Evolutionary conservation across 2,329 filamentous ascomycete genomes (phyloP).

Genomic region (Pseudogymnoascus sp.): DNA sequence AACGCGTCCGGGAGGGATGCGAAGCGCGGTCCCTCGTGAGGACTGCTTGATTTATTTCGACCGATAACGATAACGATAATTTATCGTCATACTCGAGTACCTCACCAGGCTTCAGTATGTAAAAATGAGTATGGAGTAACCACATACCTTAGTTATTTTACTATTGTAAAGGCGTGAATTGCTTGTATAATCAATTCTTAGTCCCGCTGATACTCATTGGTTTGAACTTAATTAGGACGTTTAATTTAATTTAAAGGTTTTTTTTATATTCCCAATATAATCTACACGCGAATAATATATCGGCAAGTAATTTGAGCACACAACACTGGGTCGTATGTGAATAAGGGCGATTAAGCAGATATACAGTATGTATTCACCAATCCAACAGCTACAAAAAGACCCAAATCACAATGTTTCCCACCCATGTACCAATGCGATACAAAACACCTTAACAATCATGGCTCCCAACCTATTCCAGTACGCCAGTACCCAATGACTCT

Average conservation of each 20-base stretch:
- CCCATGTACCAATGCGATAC: neutral
- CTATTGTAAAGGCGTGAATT: neutral
- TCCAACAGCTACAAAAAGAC: neutral
- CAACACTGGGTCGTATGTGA: no score
- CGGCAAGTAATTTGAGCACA: neutral
- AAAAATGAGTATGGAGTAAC: neutral
- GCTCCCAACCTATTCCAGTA: neutral
- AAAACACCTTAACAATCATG: neutral
- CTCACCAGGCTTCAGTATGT: neutral
- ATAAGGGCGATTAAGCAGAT: neutral
- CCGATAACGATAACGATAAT: conserved; percentile 3
- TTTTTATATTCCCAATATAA: no score
- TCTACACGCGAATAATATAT: neutral
- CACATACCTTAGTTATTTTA: neutral
- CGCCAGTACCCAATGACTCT: neutral
- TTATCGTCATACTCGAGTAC: neutral
- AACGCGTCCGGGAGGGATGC: neutral
- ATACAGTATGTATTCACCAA: neutral
- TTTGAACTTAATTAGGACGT: neutral
- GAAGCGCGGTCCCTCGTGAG: neutral
- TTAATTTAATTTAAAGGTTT: neutral
- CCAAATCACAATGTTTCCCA: neutral
- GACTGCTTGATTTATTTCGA: neutral
- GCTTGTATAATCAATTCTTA: neutral
- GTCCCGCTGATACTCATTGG: neutral